phyloP scores from a whole-genome alignment of 176 grass and related monocot species.

The Raddia guianensis region DNA sequence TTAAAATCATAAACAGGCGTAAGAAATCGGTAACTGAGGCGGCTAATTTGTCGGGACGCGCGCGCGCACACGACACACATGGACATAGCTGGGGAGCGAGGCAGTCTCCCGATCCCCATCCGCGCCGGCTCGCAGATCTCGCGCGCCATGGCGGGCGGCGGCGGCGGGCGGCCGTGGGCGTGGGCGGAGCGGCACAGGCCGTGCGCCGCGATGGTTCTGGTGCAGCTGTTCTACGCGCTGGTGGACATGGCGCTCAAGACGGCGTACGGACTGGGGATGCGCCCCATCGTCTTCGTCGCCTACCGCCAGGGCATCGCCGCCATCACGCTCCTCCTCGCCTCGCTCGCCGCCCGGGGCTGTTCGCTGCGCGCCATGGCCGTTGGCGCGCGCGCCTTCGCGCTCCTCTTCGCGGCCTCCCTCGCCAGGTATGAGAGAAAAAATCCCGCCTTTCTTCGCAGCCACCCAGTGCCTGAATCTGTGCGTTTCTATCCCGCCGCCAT shows the following conservation, averaged over 20 bases:
- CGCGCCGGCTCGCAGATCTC: not conserved
- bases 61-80: slow-evolving; percentile 18
- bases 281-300: slow-evolving; percentile 60
- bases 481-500: not conserved
- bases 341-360: slow-evolving; percentile 39
- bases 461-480: not conserved
- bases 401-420: slow-evolving; percentile 52
- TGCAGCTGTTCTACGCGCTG: slow-evolving; percentile 60
- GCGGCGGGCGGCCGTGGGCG: not conserved
- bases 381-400: slow-evolving; percentile 31
- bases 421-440: slow-evolving; percentile 20
- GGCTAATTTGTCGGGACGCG: not conserved
- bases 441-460: not conserved
- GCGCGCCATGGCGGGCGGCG: slow-evolving; percentile 30
- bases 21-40: not conserved
- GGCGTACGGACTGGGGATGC: slow-evolving; percentile 50
- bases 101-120: no score
- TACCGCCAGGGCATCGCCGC: slow-evolving; percentile 61
- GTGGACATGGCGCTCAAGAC: slow-evolving; percentile 62
- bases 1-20: not conserved
- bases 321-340: slow-evolving; percentile 45
- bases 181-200: slow-evolving; percentile 37
- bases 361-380: slow-evolving; percentile 47
- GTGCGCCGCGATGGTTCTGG: slow-evolving; percentile 49
- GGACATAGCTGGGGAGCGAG: slow-evolving; percentile 16